Evolutionary conservation across 768 basidiomycete species (phyloP).

Genomic region (Calvatia gigantea): DNA sequence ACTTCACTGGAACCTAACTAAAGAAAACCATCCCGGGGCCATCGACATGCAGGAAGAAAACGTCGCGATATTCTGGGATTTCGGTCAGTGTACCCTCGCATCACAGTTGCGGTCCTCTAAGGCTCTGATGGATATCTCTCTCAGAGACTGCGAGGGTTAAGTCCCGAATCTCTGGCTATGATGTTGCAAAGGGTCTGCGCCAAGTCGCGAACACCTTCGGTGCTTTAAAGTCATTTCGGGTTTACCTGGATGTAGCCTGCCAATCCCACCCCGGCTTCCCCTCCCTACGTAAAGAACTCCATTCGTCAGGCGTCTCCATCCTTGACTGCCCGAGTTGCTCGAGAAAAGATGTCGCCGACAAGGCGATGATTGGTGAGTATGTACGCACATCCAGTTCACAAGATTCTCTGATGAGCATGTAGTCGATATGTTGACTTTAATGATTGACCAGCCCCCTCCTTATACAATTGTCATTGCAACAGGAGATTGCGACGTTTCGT

Average conservation of each 20-base stretch:
- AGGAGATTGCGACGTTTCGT: slow-evolving; percentile 64
- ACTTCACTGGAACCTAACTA: neutral
- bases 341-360: slow-evolving; percentile 40
- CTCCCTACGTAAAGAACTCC: slow-evolving; percentile 38
- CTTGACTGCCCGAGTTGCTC: slow-evolving; percentile 36
- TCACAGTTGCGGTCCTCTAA: neutral
- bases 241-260: slow-evolving; percentile 44
- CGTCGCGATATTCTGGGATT: slow-evolving; percentile 42
- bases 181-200: slow-evolving; percentile 40
- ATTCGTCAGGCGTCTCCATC: slow-evolving; percentile 43
- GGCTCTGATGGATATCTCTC: neutral
- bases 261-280: slow-evolving; percentile 12
- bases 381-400: slow-evolving; percentile 3
- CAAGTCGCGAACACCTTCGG: slow-evolving; percentile 45
- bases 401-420: neutral
- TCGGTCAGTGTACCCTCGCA: slow-evolving; percentile 28
- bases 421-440: slow-evolving; percentile 27
- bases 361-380: slow-evolving; percentile 46
- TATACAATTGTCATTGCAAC: slow-evolving; percentile 59
- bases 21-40: neutral
- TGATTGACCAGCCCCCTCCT: slow-evolving; percentile 46
- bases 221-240: slow-evolving; percentile 45
- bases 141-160: slow-evolving; percentile 37
- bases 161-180: slow-evolving; percentile 34
- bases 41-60: slow-evolving; percentile 14